phyloP scores from a whole-genome alignment of 257 asterid species.

The Echium plantagineum region DNA sequence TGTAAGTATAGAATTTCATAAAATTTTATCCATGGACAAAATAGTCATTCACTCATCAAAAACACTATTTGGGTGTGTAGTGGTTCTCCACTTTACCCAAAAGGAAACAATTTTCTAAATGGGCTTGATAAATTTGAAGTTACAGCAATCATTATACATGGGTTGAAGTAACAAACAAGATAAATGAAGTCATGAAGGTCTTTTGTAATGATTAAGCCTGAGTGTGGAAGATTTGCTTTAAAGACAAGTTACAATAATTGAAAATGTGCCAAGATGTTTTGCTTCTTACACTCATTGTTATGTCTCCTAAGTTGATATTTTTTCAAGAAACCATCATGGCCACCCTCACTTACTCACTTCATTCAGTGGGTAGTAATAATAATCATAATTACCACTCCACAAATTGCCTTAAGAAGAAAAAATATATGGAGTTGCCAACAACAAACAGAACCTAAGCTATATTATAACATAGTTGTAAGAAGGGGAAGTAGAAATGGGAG shows the following conservation, averaged over 20 bases:
- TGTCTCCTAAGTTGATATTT: conserved; percentile 1
- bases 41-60: too few species aligned
- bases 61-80: too few species aligned
- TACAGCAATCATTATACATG: not conserved
- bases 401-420: not conserved
- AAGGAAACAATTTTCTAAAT: too few species aligned
- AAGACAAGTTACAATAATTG: conserved; percentile 1
- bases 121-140: not conserved
- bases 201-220: not conserved
- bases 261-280: not conserved
- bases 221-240: not conserved
- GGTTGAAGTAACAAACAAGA: not conserved
- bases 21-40: too few species aligned
- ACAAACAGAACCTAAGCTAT: not conserved
- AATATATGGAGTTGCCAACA: not conserved
- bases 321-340: conserved; percentile 1
- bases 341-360: not conserved
- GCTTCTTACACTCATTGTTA: not conserved
- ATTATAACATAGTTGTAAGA: not conserved
- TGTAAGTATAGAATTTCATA: too few species aligned
- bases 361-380: not conserved
- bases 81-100: too few species aligned
- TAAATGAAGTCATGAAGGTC: not conserved
- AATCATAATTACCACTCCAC: not conserved
- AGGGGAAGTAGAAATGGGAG: not conserved